A percentile compares a stretch with the other conserved stretches of the same genome.
Conservation (phyloP, 2,329 filamentous ascomycete species). For the Penicillium sclerotigenum region DNA sequence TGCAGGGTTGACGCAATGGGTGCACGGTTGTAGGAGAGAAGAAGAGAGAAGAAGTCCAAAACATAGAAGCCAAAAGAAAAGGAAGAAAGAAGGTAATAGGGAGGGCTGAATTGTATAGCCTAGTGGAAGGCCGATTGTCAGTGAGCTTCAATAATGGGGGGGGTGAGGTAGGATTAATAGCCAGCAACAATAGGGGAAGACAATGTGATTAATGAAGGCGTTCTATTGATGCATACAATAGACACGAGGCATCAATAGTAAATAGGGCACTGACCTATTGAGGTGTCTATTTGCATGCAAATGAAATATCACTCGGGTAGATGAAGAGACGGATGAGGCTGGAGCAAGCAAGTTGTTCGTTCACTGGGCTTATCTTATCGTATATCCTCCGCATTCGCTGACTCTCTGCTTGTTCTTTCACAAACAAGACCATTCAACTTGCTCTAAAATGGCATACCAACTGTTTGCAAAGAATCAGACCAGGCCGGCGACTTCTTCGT, state of each 20-base stretch:
- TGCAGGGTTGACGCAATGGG: constrained; percentile 19
- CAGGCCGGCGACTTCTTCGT: constrained; percentile 23
- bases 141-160: constrained; percentile 6
- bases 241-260: not conserved
- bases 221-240: not conserved
- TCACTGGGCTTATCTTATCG: constrained; percentile 32
- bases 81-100: not conserved
- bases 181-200: constrained; percentile 10
- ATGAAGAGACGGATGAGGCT: constrained; percentile 21
- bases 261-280: constrained; percentile 16
- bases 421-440: constrained; percentile 4
- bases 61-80: constrained; percentile 11
- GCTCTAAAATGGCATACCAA: constrained; percentile 35
- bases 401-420: constrained; percentile 1
- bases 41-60: constrained; percentile 7
- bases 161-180: constrained; percentile 1
- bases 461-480: constrained; percentile 36
- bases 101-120: constrained; percentile 2
- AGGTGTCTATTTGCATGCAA: constrained; percentile 10
- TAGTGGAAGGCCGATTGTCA: constrained; percentile 7
- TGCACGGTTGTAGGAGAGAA: constrained; percentile 13
- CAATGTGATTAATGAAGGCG: constrained; percentile 1
- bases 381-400: constrained; percentile 34
- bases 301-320: constrained; percentile 9
- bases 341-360: constrained; percentile 25